A percentile compares a stretch with the other conserved stretches of the same genome.
Conservation (phyloP, 305 asterid genomes). For the Fraxinus ornus region DNA sequence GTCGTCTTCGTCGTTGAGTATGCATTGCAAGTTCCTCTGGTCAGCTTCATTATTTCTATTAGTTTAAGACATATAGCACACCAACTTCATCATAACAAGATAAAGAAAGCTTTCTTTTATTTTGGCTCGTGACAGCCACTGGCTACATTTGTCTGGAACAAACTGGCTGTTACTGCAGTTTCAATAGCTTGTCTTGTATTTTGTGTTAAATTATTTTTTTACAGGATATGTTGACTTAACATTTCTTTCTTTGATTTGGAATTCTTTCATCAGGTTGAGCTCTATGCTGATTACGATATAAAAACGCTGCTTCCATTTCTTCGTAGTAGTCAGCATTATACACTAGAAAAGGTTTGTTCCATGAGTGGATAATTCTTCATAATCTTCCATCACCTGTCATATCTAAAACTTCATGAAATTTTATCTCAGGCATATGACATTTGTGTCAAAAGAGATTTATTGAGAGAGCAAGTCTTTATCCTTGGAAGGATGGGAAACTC, state of each 20-base stretch:
- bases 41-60: slow-evolving; percentile 7
- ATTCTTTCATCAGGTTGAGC: slow-evolving; percentile 68
- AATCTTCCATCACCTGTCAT: slow-evolving; percentile 18
- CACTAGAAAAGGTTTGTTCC: slow-evolving; percentile 78
- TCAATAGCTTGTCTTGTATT: not conserved
- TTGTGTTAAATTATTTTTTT: not conserved
- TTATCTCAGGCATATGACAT: slow-evolving; percentile 81
- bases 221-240: slow-evolving; percentile 1
- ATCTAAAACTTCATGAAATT: slow-evolving; percentile 23
- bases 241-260: slow-evolving; percentile 20
- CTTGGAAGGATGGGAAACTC: slow-evolving; percentile 99
- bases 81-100: slow-evolving; percentile 8
- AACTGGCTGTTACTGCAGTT: not conserved
- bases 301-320: slow-evolving; percentile 92
- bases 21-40: slow-evolving; percentile 13
- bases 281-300: slow-evolving; percentile 86
- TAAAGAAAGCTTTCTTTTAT: not conserved
- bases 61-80: not conserved
- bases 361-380: slow-evolving; percentile 14
- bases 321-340: slow-evolving; percentile 96
- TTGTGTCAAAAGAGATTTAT: slow-evolving; percentile 64
- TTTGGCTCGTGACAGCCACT: not conserved
- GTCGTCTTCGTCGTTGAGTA: not conserved
- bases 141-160: not conserved
- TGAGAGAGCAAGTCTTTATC: slow-evolving; percentile 87